Evolutionary conservation across 345 rosid genomes (phyloP).

Genomic region (Arabis alpina): DNA sequence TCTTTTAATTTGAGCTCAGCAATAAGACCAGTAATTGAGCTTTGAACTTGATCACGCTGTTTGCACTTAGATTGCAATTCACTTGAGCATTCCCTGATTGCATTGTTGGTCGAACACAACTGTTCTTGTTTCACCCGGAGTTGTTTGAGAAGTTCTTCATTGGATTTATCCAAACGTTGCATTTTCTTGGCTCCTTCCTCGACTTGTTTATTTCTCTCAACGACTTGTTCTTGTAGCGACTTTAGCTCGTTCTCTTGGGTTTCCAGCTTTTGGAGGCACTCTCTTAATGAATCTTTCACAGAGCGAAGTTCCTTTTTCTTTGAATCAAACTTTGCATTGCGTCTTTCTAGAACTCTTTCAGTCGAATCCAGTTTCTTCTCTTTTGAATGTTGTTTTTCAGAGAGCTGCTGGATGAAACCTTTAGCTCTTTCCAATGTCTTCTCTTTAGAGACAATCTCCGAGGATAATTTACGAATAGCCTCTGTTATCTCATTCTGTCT

Average conservation of each 20-base stretch:
- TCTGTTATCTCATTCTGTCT: constrained; percentile 23
- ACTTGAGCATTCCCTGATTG: constrained; percentile 22
- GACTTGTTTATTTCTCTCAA: constrained; percentile 32
- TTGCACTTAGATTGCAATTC: constrained; percentile 20
- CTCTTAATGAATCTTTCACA: constrained; percentile 1
- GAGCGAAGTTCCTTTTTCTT: constrained; percentile 37
- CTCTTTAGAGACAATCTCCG: constrained; percentile 33
- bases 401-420: constrained; percentile 14
- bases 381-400: constrained; percentile 28
- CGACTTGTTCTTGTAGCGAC: constrained; percentile 22
- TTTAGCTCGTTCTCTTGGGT: constrained; percentile 38
- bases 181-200: constrained; percentile 36
- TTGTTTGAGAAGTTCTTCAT: constrained; percentile 28
- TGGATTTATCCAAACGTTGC: constrained; percentile 32
- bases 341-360: neutral
- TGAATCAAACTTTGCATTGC: constrained; percentile 17
- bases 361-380: constrained; percentile 34
- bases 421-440: constrained; percentile 39
- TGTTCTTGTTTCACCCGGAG: constrained; percentile 33
- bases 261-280: constrained; percentile 28
- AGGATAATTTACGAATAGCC: constrained; percentile 28
- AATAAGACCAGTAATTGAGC: constrained; percentile 28
- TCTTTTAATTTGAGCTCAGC: constrained; percentile 40
- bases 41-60: constrained; percentile 18
- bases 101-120: constrained; percentile 25